These are phyloP conservation scores for Lepidopterella palustris DNA, from an alignment of 495 filamentous ascomycete genomes.

Conservation along the genomic window DNA sequence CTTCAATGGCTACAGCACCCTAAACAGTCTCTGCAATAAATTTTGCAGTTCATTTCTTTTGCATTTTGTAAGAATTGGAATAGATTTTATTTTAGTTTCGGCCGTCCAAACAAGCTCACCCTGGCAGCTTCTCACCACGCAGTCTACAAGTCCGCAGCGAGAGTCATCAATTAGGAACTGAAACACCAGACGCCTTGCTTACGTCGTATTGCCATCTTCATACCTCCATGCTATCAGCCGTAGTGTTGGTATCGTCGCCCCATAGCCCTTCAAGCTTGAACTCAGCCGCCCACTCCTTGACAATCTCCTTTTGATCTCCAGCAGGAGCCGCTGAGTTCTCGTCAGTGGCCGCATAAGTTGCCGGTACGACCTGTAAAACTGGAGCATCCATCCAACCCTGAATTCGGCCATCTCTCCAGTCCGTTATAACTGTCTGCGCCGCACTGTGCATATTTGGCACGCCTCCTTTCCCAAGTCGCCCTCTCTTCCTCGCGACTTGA, in stretches of 20 bases:
- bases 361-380: constrained; percentile 46
- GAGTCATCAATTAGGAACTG: too few relatives aligned
- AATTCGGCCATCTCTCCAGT: constrained; percentile 93
- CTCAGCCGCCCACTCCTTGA: constrained; percentile 89
- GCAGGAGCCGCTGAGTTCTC: constrained; percentile 28
- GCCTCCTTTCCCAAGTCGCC: constrained; percentile 80
- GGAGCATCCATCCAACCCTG: constrained; percentile 87
- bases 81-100: too few relatives aligned
- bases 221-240: constrained; percentile 36
- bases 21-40: too few relatives aligned
- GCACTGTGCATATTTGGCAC: constrained; percentile 83
- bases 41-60: too few relatives aligned
- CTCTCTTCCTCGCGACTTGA: constrained; percentile 88
- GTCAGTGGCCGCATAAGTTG: constrained; percentile 27
- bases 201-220: constrained; percentile 4
- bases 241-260: constrained; percentile 52
- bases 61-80: too few relatives aligned
- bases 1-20: too few relatives aligned
- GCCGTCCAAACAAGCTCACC: too few relatives aligned
- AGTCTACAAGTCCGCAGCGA: too few relatives aligned
- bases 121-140: too few relatives aligned
- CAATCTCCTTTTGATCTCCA: constrained; percentile 76
- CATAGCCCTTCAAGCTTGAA: constrained; percentile 95
- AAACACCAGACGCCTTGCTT: background rate
- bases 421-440: constrained; percentile 85